A percentile compares a stretch with the other conserved stretches of the same genome.
These are phyloP conservation scores for Tetrapyrgos nigripes DNA, from an alignment of 1,284 basidiomycete species.

Conservation along the genomic window DNA sequence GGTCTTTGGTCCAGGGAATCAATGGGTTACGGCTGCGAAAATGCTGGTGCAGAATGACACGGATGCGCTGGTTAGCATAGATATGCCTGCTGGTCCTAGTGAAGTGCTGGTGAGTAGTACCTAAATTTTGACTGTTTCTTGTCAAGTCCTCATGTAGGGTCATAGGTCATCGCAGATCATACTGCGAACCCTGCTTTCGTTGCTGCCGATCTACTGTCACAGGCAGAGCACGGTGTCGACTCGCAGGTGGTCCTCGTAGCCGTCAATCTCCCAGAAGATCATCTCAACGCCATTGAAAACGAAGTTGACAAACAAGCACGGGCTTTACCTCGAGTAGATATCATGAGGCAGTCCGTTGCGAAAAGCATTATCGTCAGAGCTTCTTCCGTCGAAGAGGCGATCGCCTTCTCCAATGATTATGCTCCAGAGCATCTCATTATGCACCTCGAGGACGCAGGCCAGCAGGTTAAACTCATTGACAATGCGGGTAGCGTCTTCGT, in stretches of 20 bases:
- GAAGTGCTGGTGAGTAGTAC: constrained; percentile 85
- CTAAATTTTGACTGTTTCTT: background rate
- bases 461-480: constrained; percentile 71
- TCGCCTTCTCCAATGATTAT: constrained; percentile 95
- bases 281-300: constrained; percentile 78
- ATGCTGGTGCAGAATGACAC: constrained; percentile 99
- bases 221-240: constrained; percentile 98
- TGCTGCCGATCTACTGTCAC: constrained; percentile 95
- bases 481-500: constrained; percentile 98
- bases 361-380: constrained; percentile 92
- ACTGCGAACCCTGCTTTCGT: constrained; percentile 90
- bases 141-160: constrained; percentile 1
- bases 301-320: constrained; percentile 92
- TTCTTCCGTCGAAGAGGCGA: constrained; percentile 72
- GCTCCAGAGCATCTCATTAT: constrained; percentile 97
- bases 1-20: constrained; percentile 98
- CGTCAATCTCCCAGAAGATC: constrained; percentile 69
- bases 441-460: constrained; percentile 78
- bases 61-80: constrained; percentile 95
- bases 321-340: constrained; percentile 87
- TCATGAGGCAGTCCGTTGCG: constrained; percentile 89
- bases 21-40: constrained; percentile 99
- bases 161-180: constrained; percentile 90
- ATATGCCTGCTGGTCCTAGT: constrained; percentile 99
- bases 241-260: constrained; percentile 96